Conservation (phyloP, 2,329 filamentous ascomycete species). For the Macrophomina phaseolina region DNA sequence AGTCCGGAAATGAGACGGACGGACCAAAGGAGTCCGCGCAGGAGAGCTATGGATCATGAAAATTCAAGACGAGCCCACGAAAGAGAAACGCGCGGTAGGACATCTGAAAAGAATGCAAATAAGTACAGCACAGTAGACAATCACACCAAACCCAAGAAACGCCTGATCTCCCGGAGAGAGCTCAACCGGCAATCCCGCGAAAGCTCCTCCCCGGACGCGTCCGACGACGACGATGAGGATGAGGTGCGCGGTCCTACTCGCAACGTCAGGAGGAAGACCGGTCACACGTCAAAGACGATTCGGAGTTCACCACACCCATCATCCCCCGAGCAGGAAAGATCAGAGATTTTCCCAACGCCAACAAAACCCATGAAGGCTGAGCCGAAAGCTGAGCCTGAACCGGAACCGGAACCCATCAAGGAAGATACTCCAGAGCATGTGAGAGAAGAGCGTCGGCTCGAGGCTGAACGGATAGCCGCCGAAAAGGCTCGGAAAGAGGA, state of each 20-base stretch:
- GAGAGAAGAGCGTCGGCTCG: constrained; percentile 17
- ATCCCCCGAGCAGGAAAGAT: constrained; percentile 19
- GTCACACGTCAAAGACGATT: constrained; percentile 16
- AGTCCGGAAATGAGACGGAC: constrained; percentile 30
- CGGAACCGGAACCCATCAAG: constrained; percentile 32
- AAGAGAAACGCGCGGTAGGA: constrained; percentile 33
- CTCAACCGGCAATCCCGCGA: constrained; percentile 38
- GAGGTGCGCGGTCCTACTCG: constrained; percentile 37
- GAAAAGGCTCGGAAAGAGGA: constrained; percentile 42
- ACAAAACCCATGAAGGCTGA: constrained; percentile 9
- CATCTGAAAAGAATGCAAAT: constrained; percentile 20
- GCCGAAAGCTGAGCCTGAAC: constrained; percentile 16
- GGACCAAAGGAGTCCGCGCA: constrained; percentile 42
- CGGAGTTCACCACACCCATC: constrained; percentile 25
- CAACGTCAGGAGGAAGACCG: constrained; percentile 23
- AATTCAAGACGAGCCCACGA: constrained; percentile 39
- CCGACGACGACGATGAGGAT: constrained; percentile 42
- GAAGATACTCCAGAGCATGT: constrained; percentile 24
- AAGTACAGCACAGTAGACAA: constrained; percentile 4
- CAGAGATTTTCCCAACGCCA: background rate
- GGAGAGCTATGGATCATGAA: constrained; percentile 29
- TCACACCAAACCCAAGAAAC: constrained; percentile 31
- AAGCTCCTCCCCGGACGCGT: constrained; percentile 33
- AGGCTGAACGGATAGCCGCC: constrained; percentile 34
- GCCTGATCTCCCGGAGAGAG: constrained; percentile 44